Evolutionary conservation across 352 stramenopile species (phyloP), one percentile per base, ranked within the genome.

Genomic region (Lagenidium giganteum): DNA sequence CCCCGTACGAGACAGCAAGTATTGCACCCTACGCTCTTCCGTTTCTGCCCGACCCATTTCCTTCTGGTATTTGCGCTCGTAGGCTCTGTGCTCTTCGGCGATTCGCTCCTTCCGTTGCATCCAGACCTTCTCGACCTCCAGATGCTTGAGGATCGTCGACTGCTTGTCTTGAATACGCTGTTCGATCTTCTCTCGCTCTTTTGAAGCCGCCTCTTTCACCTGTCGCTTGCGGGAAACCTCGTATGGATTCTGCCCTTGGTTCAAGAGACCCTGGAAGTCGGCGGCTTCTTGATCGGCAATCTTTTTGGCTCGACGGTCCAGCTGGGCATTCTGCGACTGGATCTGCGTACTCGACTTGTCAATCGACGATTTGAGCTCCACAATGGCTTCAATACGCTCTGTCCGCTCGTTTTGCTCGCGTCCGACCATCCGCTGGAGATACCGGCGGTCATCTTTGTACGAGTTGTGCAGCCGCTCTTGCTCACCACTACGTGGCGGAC

Each of bases 171-270:
- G 54, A 34, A 87, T 84, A 22, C 62, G 67, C 1, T 45, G 41
- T 23, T 83, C 73, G 17, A 86, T 64, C 9, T 51, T 38, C 6
- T 42, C 33, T 0, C 71, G 70, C 27, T 87, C 61, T 2, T 51
- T 53, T 3, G 50, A 29, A 0, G 75, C 60, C 26, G 47, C 39
- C 32, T 62, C 54, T 11, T 67, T 54, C 9, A 86, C 71, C 5
- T 69, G 54, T 18, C 67, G 58, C 2, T 47, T 53, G 24, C 83
- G 78, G 2, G 72, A 54, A 3, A 86, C 72, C 33, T 92, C 76
- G 47, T 93, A 86, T 16, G 83, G 78, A 47, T 93, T 93, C 35
- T 80, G 68, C 5, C 80, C 80, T 23, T 87, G 75, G 20, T 64
- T 57, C 30, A 93, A 29, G 4, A 89, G 53, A 36, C 67, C 57